Percentiles rank a stretch among this genome's conserved stretches.
These are phyloP conservation scores for Calonectria pseudoturangicola DNA, from an alignment of 2,329 filamentous ascomycete genomes.

Conservation along the genomic window DNA sequence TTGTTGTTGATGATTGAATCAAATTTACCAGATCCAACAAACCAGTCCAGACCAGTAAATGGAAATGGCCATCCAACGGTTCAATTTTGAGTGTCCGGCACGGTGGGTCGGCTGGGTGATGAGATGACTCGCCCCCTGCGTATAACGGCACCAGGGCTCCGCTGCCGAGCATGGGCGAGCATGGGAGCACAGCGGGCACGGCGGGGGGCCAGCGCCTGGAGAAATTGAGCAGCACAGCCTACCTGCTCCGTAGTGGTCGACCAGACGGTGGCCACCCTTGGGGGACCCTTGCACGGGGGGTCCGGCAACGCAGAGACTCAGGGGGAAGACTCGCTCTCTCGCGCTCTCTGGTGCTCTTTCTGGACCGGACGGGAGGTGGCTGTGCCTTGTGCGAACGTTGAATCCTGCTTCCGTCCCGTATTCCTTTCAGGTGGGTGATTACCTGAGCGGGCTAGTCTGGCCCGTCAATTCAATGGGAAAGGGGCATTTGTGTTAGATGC, in stretches of 20 bases:
- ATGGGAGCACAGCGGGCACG: too few species aligned
- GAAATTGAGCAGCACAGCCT: slow-evolving; percentile 25
- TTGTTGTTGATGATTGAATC: not conserved
- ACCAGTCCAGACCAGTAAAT: too few species aligned
- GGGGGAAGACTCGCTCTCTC: too few species aligned
- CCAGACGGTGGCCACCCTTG: not conserved
- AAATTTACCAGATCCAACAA: not conserved
- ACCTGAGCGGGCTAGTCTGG: too few species aligned
- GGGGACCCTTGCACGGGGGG: slow-evolving; percentile 4
- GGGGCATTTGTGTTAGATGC: too few species aligned
- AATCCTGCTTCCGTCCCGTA: too few species aligned
- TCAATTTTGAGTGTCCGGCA: slow-evolving; percentile 23
- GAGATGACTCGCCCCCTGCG: not conserved
- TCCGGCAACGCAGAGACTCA: not conserved
- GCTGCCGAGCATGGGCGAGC: not conserved
- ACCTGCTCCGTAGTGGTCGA: not conserved
- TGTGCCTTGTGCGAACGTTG: not conserved
- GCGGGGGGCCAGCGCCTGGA: not conserved
- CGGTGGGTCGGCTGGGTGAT: slow-evolving; percentile 16
- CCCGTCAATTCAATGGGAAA: too few species aligned
- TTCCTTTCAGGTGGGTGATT: too few species aligned
- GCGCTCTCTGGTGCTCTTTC: too few species aligned
- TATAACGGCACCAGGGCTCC: not conserved
- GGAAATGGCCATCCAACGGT: not conserved
- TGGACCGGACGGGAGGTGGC: not conserved